Conservation (phyloP, 2,329 filamentous ascomycete genomes). For the Arthrobotrys musiformis region DNA sequence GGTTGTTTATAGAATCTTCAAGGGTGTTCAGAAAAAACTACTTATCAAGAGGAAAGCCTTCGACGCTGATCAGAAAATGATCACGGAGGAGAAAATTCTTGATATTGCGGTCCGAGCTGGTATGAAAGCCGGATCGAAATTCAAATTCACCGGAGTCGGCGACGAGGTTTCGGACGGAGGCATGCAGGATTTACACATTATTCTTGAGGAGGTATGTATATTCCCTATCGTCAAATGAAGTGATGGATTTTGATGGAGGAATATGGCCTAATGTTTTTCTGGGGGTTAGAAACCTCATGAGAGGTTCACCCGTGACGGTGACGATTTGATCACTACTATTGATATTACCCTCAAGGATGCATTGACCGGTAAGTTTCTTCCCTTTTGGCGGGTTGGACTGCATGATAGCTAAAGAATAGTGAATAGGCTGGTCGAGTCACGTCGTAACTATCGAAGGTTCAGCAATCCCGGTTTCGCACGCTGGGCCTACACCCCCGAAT, state of each 20-base stretch:
- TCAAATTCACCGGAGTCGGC: slow-evolving; percentile 97
- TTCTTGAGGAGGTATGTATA: slow-evolving; percentile 84
- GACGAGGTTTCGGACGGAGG: slow-evolving; percentile 92
- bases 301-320: slow-evolving; percentile 84
- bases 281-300: slow-evolving; percentile 80
- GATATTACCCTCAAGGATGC: slow-evolving; percentile 92
- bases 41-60: slow-evolving; percentile 98
- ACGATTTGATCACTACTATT: slow-evolving; percentile 82
- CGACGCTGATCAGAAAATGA: slow-evolving; percentile 83
- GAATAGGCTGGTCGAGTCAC: slow-evolving; percentile 80
- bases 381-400: neutral
- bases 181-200: slow-evolving; percentile 93
- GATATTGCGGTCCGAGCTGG: slow-evolving; percentile 96
- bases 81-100: slow-evolving; percentile 85
- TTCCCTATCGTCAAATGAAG: neutral
- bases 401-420: neutral
- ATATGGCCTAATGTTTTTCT: neutral
- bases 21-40: slow-evolving; percentile 92
- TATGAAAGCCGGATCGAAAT: slow-evolving; percentile 95
- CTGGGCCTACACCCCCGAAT: slow-evolving; percentile 85
- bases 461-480: slow-evolving; percentile 80
- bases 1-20: slow-evolving; percentile 73
- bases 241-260: neutral
- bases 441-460: slow-evolving; percentile 93
- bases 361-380: slow-evolving; percentile 70